These are phyloP conservation scores for Fraxinus ornus DNA, from an alignment of 305 asterid species.

Conservation along the genomic window DNA sequence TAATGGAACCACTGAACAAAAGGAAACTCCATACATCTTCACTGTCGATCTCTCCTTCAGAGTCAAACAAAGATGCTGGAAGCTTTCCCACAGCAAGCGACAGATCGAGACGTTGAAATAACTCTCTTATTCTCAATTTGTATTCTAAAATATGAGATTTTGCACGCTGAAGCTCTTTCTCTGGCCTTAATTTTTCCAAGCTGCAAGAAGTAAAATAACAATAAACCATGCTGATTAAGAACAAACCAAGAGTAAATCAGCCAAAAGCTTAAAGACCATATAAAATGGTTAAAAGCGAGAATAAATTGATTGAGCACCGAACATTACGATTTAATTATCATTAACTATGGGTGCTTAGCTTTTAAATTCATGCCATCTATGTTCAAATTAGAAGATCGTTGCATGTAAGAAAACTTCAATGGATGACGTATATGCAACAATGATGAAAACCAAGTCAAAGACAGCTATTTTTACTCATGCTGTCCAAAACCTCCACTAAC, in stretches of 20 bases:
- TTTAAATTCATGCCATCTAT: neutral
- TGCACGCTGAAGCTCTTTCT: slow-evolving; percentile 95
- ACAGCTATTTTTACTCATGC: neutral
- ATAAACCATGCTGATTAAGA: slow-evolving; percentile 5
- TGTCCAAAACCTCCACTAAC: slow-evolving; percentile 15
- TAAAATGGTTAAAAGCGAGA: neutral
- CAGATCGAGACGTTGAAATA: slow-evolving; percentile 72
- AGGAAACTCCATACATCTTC: slow-evolving; percentile 75
- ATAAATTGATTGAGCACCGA: slow-evolving; percentile 2
- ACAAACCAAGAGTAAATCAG: neutral
- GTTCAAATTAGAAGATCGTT: neutral
- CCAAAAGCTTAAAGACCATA: slow-evolving; percentile 5
- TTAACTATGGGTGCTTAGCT: neutral
- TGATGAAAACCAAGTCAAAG: neutral
- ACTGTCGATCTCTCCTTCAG: slow-evolving; percentile 83
- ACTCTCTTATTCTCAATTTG: slow-evolving; percentile 79
- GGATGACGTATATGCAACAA: neutral
- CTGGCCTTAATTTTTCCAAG: slow-evolving; percentile 90
- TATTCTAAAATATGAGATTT: slow-evolving; percentile 68
- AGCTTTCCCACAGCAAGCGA: slow-evolving; percentile 72
- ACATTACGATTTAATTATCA: neutral
- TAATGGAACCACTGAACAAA: neutral
- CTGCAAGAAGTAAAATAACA: slow-evolving; percentile 48
- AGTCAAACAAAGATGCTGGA: slow-evolving; percentile 74
- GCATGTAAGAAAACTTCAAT: slow-evolving; percentile 10